phyloP scores from a whole-genome alignment of 2,329 filamentous ascomycete genomes.

The Gyromitra esculenta region DNA sequence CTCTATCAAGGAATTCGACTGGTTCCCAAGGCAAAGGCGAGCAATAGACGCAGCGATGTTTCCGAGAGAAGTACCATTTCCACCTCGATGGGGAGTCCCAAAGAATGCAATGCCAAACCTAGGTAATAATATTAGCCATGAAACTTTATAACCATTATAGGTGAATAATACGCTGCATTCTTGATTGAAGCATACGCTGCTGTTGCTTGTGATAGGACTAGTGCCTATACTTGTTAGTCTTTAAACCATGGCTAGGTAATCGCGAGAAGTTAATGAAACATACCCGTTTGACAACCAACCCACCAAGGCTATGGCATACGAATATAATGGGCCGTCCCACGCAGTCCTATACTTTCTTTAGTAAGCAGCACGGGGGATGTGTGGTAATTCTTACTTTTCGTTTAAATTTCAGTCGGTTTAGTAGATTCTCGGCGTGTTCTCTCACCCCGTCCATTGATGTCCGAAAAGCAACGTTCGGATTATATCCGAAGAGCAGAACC shows the following conservation, averaged over 20 bases:
- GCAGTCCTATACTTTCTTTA: constrained; percentile 7
- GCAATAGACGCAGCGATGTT: constrained; percentile 28
- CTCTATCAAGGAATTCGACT: constrained; percentile 30
- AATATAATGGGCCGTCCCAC: constrained; percentile 41
- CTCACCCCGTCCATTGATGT: constrained; percentile 12
- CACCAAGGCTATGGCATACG: constrained; percentile 44
- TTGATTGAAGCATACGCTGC: not conserved
- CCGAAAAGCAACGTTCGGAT: constrained; percentile 40
- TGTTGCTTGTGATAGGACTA: constrained; percentile 23
- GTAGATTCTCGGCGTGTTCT: constrained; percentile 17
- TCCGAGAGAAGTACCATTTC: constrained; percentile 15
- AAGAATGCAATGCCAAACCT: constrained; percentile 34
- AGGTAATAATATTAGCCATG: not conserved
- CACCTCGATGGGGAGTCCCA: constrained; percentile 39
- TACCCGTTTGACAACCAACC: constrained; percentile 49
- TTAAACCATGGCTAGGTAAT: not conserved
- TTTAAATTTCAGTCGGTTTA: constrained; percentile 13
- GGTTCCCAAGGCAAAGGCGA: constrained; percentile 13
- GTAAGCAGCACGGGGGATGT: not conserved
- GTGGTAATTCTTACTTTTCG: not conserved
- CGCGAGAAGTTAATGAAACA: not conserved
- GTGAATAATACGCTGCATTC: constrained; percentile 5
- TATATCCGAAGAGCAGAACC: constrained; percentile 43
- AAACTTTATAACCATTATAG: not conserved
- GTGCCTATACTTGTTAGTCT: constrained; percentile 22